Conservation (phyloP, 805 yeast genomes). For the Yarrowia deformans region DNA sequence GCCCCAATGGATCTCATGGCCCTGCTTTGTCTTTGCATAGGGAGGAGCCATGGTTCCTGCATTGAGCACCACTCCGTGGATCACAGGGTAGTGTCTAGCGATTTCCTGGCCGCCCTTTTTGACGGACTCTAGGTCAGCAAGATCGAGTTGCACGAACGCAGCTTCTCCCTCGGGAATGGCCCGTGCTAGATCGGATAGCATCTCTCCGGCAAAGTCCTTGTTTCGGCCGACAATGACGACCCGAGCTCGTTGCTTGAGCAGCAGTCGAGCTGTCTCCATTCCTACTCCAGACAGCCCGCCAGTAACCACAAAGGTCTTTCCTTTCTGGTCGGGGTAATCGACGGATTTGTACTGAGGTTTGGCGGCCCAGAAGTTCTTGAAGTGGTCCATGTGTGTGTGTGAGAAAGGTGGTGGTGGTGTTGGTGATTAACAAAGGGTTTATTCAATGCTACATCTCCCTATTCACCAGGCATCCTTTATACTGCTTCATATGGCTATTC, state of each 20-base stretch:
- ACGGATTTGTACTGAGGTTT: slow-evolving; percentile 24
- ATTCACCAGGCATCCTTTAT: too few relatives aligned
- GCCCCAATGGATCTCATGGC: slow-evolving; percentile 57
- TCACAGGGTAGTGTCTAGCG: neutral
- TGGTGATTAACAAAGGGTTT: too few relatives aligned
- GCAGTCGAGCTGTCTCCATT: slow-evolving; percentile 1
- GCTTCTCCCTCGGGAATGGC: slow-evolving; percentile 10
- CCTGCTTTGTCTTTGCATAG: slow-evolving; percentile 53
- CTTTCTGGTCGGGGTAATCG: slow-evolving; percentile 23
- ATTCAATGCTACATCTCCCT: too few relatives aligned
- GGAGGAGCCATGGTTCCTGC: slow-evolving; percentile 58
- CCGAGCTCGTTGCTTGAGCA: slow-evolving; percentile 8
- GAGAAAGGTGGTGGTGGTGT: neutral
- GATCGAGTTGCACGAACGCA: neutral
- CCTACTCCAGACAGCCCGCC: slow-evolving; percentile 31
- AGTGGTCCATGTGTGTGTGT: neutral
- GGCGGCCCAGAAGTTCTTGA: slow-evolving; percentile 19
- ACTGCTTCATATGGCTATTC: too few relatives aligned
- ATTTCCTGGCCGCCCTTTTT: slow-evolving; percentile 13
- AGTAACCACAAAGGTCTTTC: slow-evolving; percentile 15
- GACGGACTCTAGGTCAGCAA: slow-evolving; percentile 10
- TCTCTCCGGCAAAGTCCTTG: slow-evolving; percentile 6
- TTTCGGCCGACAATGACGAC: slow-evolving; percentile 22
- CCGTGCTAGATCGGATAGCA: neutral
- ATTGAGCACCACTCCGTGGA: slow-evolving; percentile 52